phyloP scores from a whole-genome alignment of 176 grass and related monocot species.

The Lolium multiflorum region DNA sequence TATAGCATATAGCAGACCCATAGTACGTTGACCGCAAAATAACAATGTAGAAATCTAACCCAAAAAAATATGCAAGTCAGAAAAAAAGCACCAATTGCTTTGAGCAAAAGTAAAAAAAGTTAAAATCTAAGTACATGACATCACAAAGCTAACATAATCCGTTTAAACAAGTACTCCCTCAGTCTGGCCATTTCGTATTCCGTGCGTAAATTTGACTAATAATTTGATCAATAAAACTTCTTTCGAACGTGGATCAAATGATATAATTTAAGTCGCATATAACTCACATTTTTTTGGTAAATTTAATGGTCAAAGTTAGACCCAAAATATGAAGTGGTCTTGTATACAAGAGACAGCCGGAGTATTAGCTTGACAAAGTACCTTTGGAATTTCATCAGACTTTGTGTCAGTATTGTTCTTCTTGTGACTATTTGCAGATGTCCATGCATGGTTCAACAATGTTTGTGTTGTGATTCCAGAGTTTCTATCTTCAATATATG shows the following conservation, averaged over 20 bases:
- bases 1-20: slow-evolving; percentile 4
- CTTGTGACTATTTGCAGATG: slow-evolving; percentile 74
- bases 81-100: slow-evolving; percentile 13
- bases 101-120: background rate
- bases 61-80: background rate
- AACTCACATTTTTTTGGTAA: too few relatives aligned
- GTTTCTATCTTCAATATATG: slow-evolving; percentile 86
- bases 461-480: slow-evolving; percentile 91
- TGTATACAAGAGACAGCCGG: too few relatives aligned
- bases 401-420: slow-evolving; percentile 65
- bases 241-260: too few relatives aligned
- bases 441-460: slow-evolving; percentile 82
- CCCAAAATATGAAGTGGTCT: too few relatives aligned
- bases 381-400: slow-evolving; percentile 74
- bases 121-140: background rate
- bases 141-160: background rate
- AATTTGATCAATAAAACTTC: too few relatives aligned
- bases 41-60: background rate
- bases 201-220: too few relatives aligned
- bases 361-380: slow-evolving; percentile 39
- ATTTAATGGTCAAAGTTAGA: too few relatives aligned
- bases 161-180: background rate
- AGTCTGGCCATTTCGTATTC: too few relatives aligned
- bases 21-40: background rate
- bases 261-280: too few relatives aligned